phyloP scores from a whole-genome alignment of 352 stramenopile species.

The Phytophthora tubulina region DNA sequence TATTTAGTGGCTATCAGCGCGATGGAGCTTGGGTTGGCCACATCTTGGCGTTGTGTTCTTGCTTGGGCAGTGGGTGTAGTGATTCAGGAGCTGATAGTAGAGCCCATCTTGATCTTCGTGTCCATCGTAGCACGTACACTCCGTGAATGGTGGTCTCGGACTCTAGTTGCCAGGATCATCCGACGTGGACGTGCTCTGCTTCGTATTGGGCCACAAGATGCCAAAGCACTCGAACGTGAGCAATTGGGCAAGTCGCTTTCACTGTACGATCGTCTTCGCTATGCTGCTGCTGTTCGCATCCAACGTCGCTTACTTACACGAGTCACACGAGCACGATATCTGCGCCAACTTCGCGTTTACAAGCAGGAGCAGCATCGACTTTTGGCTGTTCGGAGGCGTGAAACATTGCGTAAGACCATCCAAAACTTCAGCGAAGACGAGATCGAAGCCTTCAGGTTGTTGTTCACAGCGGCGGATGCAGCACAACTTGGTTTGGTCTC shows the following conservation, averaged over 20 bases:
- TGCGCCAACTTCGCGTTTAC: slow-evolving; percentile 52
- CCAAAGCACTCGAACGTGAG: slow-evolving; percentile 20
- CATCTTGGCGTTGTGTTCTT: slow-evolving; percentile 62
- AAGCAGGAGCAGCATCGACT: slow-evolving; percentile 56
- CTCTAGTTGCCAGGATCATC: slow-evolving; percentile 51
- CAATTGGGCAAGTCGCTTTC: slow-evolving; percentile 53
- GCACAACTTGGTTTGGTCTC: slow-evolving; percentile 75
- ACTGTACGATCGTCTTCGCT: slow-evolving; percentile 78
- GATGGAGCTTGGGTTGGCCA: slow-evolving; percentile 54
- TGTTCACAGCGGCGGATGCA: slow-evolving; percentile 71
- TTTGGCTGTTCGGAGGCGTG: slow-evolving; percentile 47
- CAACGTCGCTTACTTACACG: slow-evolving; percentile 69
- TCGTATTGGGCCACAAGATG: slow-evolving; percentile 49
- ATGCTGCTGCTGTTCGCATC: slow-evolving; percentile 71
- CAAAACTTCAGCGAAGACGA: slow-evolving; percentile 74
- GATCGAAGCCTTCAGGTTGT: slow-evolving; percentile 64
- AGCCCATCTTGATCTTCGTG: slow-evolving; percentile 62
- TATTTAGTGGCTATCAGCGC: slow-evolving; percentile 57
- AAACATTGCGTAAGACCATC: slow-evolving; percentile 61
- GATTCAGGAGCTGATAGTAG: slow-evolving; percentile 61
- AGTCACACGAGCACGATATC: slow-evolving; percentile 61
- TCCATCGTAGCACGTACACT: slow-evolving; percentile 63
- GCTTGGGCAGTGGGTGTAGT: slow-evolving; percentile 56
- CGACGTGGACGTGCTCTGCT: slow-evolving; percentile 57
- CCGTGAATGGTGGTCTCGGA: slow-evolving; percentile 63